A percentile compares a stretch with the other conserved stretches of the same genome.
Conservation (phyloP, 2,329 filamentous ascomycete genomes). For the Ustilaginoidea virens region DNA sequence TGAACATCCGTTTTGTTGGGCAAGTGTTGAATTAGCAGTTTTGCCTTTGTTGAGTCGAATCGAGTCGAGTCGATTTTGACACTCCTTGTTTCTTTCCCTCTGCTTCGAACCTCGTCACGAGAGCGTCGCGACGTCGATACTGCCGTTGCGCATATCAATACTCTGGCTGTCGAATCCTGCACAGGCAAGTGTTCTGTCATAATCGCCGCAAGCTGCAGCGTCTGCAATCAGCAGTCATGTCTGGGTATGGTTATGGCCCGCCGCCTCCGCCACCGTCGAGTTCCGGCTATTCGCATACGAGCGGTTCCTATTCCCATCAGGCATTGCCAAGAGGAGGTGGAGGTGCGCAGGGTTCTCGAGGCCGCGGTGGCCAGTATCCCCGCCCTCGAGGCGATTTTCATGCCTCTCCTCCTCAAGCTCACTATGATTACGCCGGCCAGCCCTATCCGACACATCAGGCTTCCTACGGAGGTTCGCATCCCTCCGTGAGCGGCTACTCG, state of each 20-base stretch:
- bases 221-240: constrained; percentile 18
- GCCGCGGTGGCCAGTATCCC: constrained; percentile 24
- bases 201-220: constrained; percentile 4
- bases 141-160: too few species aligned
- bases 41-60: too few species aligned
- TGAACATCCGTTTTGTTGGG: too few species aligned
- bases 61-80: too few species aligned
- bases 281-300: constrained; percentile 23
- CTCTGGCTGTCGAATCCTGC: too few species aligned
- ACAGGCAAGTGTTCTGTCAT: constrained; percentile 9
- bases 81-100: too few species aligned
- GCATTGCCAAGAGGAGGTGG: constrained; percentile 24
- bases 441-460: constrained; percentile 17
- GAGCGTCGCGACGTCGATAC: too few species aligned
- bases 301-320: constrained; percentile 21
- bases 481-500: constrained; percentile 20
- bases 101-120: too few species aligned
- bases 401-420: constrained; percentile 16
- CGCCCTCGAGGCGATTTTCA: constrained; percentile 26
- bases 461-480: constrained; percentile 18
- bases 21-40: too few species aligned
- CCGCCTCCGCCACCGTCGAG: constrained; percentile 27
- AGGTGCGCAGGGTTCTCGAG: constrained; percentile 19
- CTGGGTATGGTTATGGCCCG: constrained; percentile 33
- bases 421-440: constrained; percentile 29